Conservation (phyloP, 768 basidiomycete genomes). For the Pleurotus tuber-regium region DNA sequence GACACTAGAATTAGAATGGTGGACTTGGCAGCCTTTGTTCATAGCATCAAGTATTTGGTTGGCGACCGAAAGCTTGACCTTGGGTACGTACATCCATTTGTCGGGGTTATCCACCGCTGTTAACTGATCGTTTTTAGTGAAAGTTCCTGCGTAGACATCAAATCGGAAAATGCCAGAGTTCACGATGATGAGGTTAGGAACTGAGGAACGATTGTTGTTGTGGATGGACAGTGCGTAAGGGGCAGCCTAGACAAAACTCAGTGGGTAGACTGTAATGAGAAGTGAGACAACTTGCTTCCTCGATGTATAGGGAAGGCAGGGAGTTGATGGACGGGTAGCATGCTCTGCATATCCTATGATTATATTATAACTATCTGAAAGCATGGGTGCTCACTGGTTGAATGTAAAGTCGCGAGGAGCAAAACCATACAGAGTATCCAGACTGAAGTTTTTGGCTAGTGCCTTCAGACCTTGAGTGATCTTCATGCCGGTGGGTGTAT, state of each 20-base stretch:
- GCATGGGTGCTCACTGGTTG: slow-evolving; percentile 41
- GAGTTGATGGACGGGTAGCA: slow-evolving; percentile 62
- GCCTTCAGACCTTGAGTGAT: slow-evolving; percentile 56
- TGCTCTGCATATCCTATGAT: slow-evolving; percentile 44
- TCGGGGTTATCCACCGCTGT: slow-evolving; percentile 70
- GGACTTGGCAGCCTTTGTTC: slow-evolving; percentile 42
- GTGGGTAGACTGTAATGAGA: slow-evolving; percentile 12
- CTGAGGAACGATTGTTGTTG: slow-evolving; percentile 59
- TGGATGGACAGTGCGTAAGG: slow-evolving; percentile 53
- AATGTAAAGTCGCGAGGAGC: slow-evolving; percentile 77
- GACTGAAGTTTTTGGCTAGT: slow-evolving; percentile 56
- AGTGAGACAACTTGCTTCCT: slow-evolving; percentile 31
- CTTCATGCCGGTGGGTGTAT: slow-evolving; percentile 48
- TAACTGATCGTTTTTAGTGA: slow-evolving; percentile 79
- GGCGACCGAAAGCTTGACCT: slow-evolving; percentile 51
- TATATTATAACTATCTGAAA: neutral
- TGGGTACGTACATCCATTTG: slow-evolving; percentile 58
- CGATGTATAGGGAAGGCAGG: slow-evolving; percentile 54
- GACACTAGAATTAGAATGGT: slow-evolving; percentile 30
- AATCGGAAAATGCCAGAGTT: slow-evolving; percentile 65
- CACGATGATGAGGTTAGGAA: slow-evolving; percentile 61
- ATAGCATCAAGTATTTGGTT: slow-evolving; percentile 49
- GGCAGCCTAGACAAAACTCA: slow-evolving; percentile 34
- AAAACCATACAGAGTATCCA: slow-evolving; percentile 60
- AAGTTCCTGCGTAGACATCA: slow-evolving; percentile 62